Evolutionary conservation across 176 grass and related monocot genomes (phyloP), one percentile per base, ranked within the genome.

Genomic region (Lolium perenne): DNA sequence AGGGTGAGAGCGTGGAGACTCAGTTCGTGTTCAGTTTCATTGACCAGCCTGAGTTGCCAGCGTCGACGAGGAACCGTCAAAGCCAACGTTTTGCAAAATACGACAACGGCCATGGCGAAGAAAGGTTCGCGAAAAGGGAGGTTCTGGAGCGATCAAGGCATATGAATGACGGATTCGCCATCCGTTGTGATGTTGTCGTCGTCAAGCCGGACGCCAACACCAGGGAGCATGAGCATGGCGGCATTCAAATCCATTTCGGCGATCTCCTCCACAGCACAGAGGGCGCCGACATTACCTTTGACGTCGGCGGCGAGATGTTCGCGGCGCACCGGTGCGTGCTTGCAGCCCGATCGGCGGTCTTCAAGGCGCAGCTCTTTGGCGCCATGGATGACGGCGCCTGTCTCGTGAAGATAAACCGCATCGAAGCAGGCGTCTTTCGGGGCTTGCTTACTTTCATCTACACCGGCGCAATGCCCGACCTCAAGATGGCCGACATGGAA

Each of bases 201-300:
- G 16, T 69, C 65, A 3, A 57, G 55, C 0, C 15, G 54, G 54
- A 56, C 16, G 6, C 5, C 6, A 67, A 45, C 5, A 17, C 29
- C 64, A 67, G 17, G 29, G 17, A 57, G 55, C 26, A 35, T 35
- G 41, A 8, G 13, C 5, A 5, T 0, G 26, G 1, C 7, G 12
- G 26, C 26, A 67, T 41, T 8, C 13, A 3, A 17, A 67, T 0
- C 64, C 64, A 67, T 67, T 67, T 38, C 64, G 23, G 25, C 2
- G 7, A 65, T 25, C 41, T 80, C 22, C n/a, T 46, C 22, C 7
- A 25, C 2, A 9, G 38, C 41, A 16, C 5, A 17, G 58, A 73
- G 0, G 82, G 15, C 57, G 11, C 82, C 10, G 82, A 84, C 56
- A 18, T 84, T 22, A 38, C 22, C 22, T 84, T 77, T 47, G 58